Percentiles rank a stretch among this genome's conserved stretches.
Conservation (phyloP, 2,329 filamentous ascomycete genomes). For the Fusarium sp. region DNA sequence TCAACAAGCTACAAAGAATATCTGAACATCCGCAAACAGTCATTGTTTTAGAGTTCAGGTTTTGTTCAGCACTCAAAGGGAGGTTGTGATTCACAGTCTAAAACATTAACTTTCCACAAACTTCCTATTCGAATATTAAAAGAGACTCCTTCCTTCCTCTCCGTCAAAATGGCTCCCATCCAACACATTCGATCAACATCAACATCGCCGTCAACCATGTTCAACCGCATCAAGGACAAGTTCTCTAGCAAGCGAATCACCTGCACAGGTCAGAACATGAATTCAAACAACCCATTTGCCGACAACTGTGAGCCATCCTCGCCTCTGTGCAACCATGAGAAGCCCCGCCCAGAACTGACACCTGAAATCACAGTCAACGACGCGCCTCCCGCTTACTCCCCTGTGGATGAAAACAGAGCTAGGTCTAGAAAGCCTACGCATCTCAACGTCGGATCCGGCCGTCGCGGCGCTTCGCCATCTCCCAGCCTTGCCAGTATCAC, state of each 20-base stretch:
- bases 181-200: constrained; percentile 7
- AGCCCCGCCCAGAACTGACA: background rate
- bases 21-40: background rate
- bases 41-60: background rate
- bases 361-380: constrained; percentile 37
- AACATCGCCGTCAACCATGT: constrained; percentile 22
- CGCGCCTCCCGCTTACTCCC: constrained; percentile 52
- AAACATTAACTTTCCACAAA: background rate
- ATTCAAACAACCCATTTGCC: constrained; percentile 12
- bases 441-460: constrained; percentile 22
- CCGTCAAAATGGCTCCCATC: background rate
- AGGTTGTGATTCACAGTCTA: background rate
- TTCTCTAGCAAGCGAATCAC: constrained; percentile 42
- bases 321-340: background rate
- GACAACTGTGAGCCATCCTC: constrained; percentile 5
- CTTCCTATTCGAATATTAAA: background rate
- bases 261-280: constrained; percentile 5
- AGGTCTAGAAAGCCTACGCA: background rate
- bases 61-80: background rate
- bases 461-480: constrained; percentile 26
- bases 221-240: constrained; percentile 49
- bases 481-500: constrained; percentile 46
- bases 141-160: background rate
- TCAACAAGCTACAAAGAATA: constrained; percentile 3
- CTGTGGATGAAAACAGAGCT: constrained; percentile 7